These are phyloP conservation scores for Neophaeococcomyces aloes DNA, from an alignment of 2,329 filamentous ascomycete genomes.

Conservation along the genomic window DNA sequence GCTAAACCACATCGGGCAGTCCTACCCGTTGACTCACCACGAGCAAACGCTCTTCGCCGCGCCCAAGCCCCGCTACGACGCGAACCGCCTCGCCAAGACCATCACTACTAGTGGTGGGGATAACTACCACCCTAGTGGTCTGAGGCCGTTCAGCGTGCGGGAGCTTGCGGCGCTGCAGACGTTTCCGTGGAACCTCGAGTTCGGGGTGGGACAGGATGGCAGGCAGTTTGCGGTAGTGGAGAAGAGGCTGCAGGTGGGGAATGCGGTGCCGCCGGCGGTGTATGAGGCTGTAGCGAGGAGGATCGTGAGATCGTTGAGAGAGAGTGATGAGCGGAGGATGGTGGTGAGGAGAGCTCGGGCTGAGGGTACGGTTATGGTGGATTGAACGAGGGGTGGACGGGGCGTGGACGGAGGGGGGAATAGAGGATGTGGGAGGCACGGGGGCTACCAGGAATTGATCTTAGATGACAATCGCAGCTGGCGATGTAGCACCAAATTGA, in stretches of 20 bases:
- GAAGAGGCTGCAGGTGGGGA: slow-evolving; percentile 57
- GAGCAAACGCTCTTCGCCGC: slow-evolving; percentile 23
- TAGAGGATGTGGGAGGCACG: too few relatives aligned
- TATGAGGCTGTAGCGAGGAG: slow-evolving; percentile 29
- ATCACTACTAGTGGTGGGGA: slow-evolving; percentile 54
- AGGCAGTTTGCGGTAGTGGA: slow-evolving; percentile 30
- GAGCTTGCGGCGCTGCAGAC: slow-evolving; percentile 62
- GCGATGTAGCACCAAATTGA: too few relatives aligned
- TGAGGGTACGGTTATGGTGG: too few relatives aligned
- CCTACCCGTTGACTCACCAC: slow-evolving; percentile 31
- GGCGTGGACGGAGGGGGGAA: too few relatives aligned
- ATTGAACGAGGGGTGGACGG: too few relatives aligned
- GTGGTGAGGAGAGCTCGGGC: too few relatives aligned
- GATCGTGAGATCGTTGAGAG: slow-evolving; percentile 23
- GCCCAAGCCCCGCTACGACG: slow-evolving; percentile 34
- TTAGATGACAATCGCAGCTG: too few relatives aligned
- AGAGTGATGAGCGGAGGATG: too few relatives aligned
- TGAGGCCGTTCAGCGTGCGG: slow-evolving; percentile 51
- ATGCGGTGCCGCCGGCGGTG: slow-evolving; percentile 59
- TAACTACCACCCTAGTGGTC: slow-evolving; percentile 57
- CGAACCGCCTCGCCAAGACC: slow-evolving; percentile 42
- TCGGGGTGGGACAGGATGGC: slow-evolving; percentile 29
- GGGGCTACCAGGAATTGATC: too few relatives aligned
- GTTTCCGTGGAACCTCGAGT: slow-evolving; percentile 54
- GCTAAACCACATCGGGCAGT: slow-evolving; percentile 31